Evolutionary conservation across 257 asterid genomes (phyloP).

Genomic region (Verbascum thapsus): DNA sequence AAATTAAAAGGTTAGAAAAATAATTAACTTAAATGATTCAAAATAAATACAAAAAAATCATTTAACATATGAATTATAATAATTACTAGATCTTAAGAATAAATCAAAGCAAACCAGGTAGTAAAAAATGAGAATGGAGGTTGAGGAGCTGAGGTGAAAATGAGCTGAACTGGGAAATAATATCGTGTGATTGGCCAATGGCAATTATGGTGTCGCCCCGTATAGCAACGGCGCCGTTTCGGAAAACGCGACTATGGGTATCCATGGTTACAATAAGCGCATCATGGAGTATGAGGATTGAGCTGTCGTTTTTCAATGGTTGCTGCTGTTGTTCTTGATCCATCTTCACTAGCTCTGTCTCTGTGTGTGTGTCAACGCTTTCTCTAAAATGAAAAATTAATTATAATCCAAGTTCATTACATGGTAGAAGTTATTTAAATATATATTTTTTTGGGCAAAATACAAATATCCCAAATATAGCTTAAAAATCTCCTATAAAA

Average conservation of each 20-base stretch:
- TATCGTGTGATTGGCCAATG: conserved; percentile 54
- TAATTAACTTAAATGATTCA: too few species aligned
- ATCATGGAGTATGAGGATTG: conserved; percentile 55
- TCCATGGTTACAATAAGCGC: conserved; percentile 71
- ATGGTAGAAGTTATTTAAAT: too few species aligned
- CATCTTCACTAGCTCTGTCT: too few species aligned
- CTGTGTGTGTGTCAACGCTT: background rate
- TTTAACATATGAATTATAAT: too few species aligned
- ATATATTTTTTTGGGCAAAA: too few species aligned
- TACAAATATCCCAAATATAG: too few species aligned
- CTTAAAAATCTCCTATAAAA: too few species aligned
- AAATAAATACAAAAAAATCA: too few species aligned
- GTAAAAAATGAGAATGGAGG: conserved; percentile 54
- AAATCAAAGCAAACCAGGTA: conserved; percentile 46
- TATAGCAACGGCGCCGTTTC: conserved; percentile 63
- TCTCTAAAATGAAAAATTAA: background rate
- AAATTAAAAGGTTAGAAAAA: too few species aligned
- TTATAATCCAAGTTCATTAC: background rate
- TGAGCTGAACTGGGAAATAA: conserved; percentile 46
- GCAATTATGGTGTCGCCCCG: conserved; percentile 52
- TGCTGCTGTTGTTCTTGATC: conserved; percentile 22
- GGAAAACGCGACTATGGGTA: conserved; percentile 51
- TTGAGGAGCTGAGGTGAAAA: conserved; percentile 45
- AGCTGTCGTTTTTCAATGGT: conserved; percentile 2
- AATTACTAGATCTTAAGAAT: too few species aligned